These are phyloP conservation scores for Penicillium pulvis DNA, from an alignment of 495 filamentous ascomycete species.

Conservation along the genomic window DNA sequence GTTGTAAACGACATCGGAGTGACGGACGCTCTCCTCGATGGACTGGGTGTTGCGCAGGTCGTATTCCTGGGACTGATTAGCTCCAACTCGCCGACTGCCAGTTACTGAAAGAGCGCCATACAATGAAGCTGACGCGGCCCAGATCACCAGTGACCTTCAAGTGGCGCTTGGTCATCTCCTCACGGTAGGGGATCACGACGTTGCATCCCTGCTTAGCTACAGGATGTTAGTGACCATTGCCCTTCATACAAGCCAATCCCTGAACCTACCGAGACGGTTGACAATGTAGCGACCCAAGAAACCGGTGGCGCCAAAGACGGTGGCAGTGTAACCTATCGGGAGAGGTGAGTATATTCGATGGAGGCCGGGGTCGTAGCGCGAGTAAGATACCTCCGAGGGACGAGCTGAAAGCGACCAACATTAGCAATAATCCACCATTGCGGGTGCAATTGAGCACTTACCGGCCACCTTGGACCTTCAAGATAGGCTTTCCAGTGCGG, in stretches of 20 bases:
- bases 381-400: constrained; percentile 73
- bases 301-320: constrained; percentile 96
- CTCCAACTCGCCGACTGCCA: background rate
- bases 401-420: constrained; percentile 55
- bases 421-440: constrained; percentile 24
- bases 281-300: constrained; percentile 97
- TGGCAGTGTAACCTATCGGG: constrained; percentile 82
- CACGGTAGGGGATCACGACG: constrained; percentile 89
- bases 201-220: constrained; percentile 88
- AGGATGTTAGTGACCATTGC: constrained; percentile 32
- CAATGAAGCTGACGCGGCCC: constrained; percentile 82
- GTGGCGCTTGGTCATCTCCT: constrained; percentile 97
- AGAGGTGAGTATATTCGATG: constrained; percentile 28
- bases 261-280: constrained; percentile 78
- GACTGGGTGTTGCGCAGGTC: constrained; percentile 94
- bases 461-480: constrained; percentile 82
- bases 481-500: constrained; percentile 82
- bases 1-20: constrained; percentile 97
- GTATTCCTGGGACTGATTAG: constrained; percentile 67
- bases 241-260: constrained; percentile 1
- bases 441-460: constrained; percentile 45
- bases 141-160: constrained; percentile 94
- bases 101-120: constrained; percentile 34
- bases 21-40: constrained; percentile 93
- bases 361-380: constrained; percentile 27